phyloP scores from a whole-genome alignment of 805 yeast genomes.

The Lipomyces oligophaga region DNA sequence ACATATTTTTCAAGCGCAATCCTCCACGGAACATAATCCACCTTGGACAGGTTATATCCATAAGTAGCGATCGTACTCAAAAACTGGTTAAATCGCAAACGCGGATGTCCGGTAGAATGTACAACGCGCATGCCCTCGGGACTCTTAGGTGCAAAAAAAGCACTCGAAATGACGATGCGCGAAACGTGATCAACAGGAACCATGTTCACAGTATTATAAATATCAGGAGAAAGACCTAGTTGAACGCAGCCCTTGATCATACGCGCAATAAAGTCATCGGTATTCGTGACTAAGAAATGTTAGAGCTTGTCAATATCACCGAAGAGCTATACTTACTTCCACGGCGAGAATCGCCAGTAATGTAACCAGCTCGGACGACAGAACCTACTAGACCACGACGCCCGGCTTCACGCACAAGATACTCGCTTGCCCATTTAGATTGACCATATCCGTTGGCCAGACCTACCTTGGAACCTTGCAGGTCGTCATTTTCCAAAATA shows the following conservation, averaged over 20 bases:
- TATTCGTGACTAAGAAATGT: constrained; percentile 59
- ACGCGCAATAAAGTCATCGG: constrained; percentile 93
- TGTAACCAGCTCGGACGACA: constrained; percentile 93
- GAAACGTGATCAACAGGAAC: constrained; percentile 99
- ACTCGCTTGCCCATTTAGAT: constrained; percentile 96
- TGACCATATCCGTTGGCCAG: constrained; percentile 95
- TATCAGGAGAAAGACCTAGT: constrained; percentile 79
- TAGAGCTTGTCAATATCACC: neutral
- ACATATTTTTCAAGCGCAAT: constrained; percentile 70
- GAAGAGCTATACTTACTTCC: constrained; percentile 50
- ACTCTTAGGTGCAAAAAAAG: constrained; percentile 64
- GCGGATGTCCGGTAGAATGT: constrained; percentile 97
- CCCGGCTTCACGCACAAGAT: constrained; percentile 83
- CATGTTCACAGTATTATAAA: constrained; percentile 84
- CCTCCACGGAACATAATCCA: constrained; percentile 78
- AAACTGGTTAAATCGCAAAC: constrained; percentile 74
- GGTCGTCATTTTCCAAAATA: constrained; percentile 75
- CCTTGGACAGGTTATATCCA: constrained; percentile 65
- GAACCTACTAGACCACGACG: constrained; percentile 81
- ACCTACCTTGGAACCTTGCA: constrained; percentile 76
- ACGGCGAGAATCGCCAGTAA: constrained; percentile 75
- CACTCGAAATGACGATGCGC: constrained; percentile 76
- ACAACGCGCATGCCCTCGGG: constrained; percentile 60
- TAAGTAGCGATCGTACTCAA: constrained; percentile 59
- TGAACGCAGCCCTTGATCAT: constrained; percentile 93